Evolutionary conservation across 1,139 yeast species (phyloP), one percentile per base, ranked within the genome.

Genomic region (Suhomyces choctaworum): DNA sequence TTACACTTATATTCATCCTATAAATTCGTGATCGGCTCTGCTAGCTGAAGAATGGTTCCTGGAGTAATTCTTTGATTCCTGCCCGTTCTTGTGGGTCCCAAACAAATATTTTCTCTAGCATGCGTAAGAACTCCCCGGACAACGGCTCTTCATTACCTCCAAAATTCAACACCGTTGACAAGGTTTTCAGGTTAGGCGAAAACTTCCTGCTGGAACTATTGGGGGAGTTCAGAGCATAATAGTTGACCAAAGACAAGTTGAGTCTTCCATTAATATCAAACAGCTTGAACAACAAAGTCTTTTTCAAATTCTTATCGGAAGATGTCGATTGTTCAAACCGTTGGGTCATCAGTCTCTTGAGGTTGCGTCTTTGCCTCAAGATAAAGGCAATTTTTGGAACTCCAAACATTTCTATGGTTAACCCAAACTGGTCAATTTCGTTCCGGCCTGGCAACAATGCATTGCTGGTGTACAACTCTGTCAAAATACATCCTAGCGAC

Each of bases 31-130:
- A n/a, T n/a, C n/a, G n/a, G n/a, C n/a, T n/a, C n/a, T n/a, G n/a
- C 7, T 14, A 9, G 13, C 15, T 25, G 25, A 42, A 32, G 21
- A 42, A 42, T 2, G 32, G 36, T 5, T 76, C 77, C 7, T 55
- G 46, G 22, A 78, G 56, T 10, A 82, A 72, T 12, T 67, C 64
- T 2, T 51, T 49, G 1, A 79, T 74, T 10, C 62, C 52, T 17
- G 65, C 46, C 23, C 87, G 62, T 29, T 61, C 62, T 19, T 50
- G 50, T 0, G 85, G 82, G 41, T 78, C 75, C 86, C 87, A 81
- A 22, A 58, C 61, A 47, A 81, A 66, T 23, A 70, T 64, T 37
- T 60, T 65, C 39, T 55, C 56, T 44, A 70, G 55, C 44, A 75
- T 65, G 32, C 45, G 49, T 8, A 57, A 24, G 33, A 66, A 62